Conservation (phyloP, 306 rosid genomes). For the Medicago arabica region DNA sequence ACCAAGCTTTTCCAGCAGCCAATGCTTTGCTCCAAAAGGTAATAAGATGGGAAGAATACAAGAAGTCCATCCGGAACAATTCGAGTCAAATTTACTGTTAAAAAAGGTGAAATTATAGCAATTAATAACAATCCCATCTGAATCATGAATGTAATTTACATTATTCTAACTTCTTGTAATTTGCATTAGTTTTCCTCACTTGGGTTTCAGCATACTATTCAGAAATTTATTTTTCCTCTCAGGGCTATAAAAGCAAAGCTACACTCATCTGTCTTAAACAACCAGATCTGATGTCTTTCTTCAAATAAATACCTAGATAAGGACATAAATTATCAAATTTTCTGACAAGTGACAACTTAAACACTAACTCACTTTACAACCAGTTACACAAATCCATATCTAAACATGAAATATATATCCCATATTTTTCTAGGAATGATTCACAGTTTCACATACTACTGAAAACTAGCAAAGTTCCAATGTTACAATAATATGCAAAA, state of each 20-base stretch:
- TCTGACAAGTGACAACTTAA: slow-evolving; percentile 18
- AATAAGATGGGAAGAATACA: slow-evolving; percentile 95
- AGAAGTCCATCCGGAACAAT: slow-evolving; percentile 96
- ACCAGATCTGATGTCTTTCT: background rate
- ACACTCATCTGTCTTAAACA: background rate
- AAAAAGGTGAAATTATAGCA: slow-evolving; percentile 37
- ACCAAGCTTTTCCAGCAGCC: slow-evolving; percentile 84
- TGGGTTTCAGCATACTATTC: background rate
- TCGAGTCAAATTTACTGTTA: slow-evolving; percentile 92
- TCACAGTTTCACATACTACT: slow-evolving; percentile 10
- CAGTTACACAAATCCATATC: slow-evolving; percentile 22
- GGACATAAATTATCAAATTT: slow-evolving; percentile 31
- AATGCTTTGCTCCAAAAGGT: slow-evolving; percentile 87
- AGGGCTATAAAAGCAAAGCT: background rate
- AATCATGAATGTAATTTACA: slow-evolving; percentile 1
- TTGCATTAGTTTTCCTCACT: background rate
- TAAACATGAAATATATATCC: slow-evolving; percentile 22
- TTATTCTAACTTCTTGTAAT: slow-evolving; percentile 14
- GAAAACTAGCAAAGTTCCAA: slow-evolving; percentile 34
- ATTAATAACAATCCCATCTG: slow-evolving; percentile 17
- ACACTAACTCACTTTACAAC: slow-evolving; percentile 7
- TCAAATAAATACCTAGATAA: background rate
- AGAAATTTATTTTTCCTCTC: background rate
- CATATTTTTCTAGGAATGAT: slow-evolving; percentile 14
- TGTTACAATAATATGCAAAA: slow-evolving; percentile 29